These are phyloP conservation scores for Oryza officinalis DNA, from an alignment of 176 grass and related monocot genomes.

Conservation along the genomic window DNA sequence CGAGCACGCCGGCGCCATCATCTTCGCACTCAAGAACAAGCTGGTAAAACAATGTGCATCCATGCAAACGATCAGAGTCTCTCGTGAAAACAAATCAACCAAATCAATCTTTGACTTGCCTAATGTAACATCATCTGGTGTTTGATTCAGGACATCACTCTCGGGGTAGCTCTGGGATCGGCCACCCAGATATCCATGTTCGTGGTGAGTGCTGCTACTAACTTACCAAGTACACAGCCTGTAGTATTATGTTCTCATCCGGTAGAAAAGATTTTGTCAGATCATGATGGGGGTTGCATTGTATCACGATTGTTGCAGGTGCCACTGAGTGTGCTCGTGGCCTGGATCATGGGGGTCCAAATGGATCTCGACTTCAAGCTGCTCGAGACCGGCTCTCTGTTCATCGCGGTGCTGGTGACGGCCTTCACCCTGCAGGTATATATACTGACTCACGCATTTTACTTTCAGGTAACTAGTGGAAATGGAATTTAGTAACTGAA, in stretches of 20 bases:
- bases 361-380: conserved; percentile 97
- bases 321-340: conserved; percentile 72
- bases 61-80: not conserved
- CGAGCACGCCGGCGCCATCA: conserved; percentile 83
- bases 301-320: conserved; percentile 46
- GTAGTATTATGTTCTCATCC: not conserved
- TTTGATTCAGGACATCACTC: conserved; percentile 66
- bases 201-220: conserved; percentile 57
- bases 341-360: conserved; percentile 77
- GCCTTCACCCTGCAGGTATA: conserved; percentile 80
- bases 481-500: not conserved
- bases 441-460: conserved; percentile 14
- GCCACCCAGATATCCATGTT: conserved; percentile 91
- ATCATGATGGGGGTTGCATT: conserved; percentile 1
- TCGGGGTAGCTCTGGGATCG: conserved; percentile 79
- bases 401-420: conserved; percentile 75
- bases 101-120: not conserved
- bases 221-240: not conserved
- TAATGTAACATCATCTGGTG: not conserved
- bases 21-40: conserved; percentile 84
- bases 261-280: not conserved
- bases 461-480: not conserved
- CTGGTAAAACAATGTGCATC: conserved; percentile 38
- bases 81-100: not conserved
- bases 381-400: conserved; percentile 67